Conservation (phyloP, 177 flowering plant genomes). For the Tripterygium wilfordii region DNA sequence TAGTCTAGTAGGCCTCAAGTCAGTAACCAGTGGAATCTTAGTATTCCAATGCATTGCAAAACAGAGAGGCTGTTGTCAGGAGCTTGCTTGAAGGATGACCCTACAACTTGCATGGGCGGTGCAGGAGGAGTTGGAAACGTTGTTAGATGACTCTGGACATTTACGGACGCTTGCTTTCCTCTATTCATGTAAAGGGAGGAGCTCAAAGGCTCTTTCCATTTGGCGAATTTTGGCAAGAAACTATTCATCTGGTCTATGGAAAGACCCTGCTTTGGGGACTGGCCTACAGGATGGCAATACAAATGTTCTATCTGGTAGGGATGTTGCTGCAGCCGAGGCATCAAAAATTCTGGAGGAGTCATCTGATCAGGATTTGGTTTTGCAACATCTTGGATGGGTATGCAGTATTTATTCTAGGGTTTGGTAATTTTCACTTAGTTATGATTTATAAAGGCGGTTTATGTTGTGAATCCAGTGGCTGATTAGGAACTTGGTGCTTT, state of each 20-base stretch:
- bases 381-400: slow-evolving; percentile 98
- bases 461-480: slow-evolving; percentile 7
- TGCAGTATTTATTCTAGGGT: slow-evolving; percentile 15
- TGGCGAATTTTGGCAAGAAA: slow-evolving; percentile 89
- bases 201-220: slow-evolving; percentile 82
- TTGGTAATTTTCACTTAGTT: too few species aligned
- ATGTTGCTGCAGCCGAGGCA: slow-evolving; percentile 80
- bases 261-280: slow-evolving; percentile 31
- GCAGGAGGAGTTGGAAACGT: slow-evolving; percentile 98
- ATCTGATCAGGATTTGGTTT: slow-evolving; percentile 70
- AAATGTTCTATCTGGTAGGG: slow-evolving; percentile 37
- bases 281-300: slow-evolving; percentile 18
- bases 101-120: slow-evolving; percentile 63
- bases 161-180: slow-evolving; percentile 89
- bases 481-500: slow-evolving; percentile 8
- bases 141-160: slow-evolving; percentile 90
- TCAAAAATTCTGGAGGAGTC: slow-evolving; percentile 86
- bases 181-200: slow-evolving; percentile 83
- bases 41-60: slow-evolving; percentile 52
- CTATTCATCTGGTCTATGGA: slow-evolving; percentile 61
- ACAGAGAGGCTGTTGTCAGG: slow-evolving; percentile 43
- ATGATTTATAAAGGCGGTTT: too few species aligned
- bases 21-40: slow-evolving; percentile 42
- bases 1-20: slow-evolving; percentile 33
- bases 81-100: slow-evolving; percentile 74